A percentile compares a stretch with the other conserved stretches of the same genome.
These are phyloP conservation scores for Cyclocybe aegerita DNA, from an alignment of 768 basidiomycete species.

Conservation along the genomic window DNA sequence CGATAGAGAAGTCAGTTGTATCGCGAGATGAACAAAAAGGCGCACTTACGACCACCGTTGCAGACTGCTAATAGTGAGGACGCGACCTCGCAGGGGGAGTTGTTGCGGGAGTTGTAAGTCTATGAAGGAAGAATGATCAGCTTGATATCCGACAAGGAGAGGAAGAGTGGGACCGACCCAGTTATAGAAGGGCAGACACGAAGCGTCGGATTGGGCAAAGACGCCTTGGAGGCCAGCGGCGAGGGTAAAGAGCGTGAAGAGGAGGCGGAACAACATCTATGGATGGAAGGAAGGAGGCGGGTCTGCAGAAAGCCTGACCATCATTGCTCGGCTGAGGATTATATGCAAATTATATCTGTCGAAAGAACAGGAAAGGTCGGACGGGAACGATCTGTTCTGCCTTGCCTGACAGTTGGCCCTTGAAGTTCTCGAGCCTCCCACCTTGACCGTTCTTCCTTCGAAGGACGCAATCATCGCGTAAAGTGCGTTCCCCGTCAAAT, in stretches of 20 bases:
- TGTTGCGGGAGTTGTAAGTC: slow-evolving; percentile 44
- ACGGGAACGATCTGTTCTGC: slow-evolving; percentile 21
- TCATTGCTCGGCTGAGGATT: slow-evolving; percentile 3
- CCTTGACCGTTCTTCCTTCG: slow-evolving; percentile 19
- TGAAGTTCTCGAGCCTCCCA: slow-evolving; percentile 17
- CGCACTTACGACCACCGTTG: slow-evolving; percentile 36
- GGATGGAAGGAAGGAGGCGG: slow-evolving; percentile 7
- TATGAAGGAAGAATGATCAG: slow-evolving; percentile 12
- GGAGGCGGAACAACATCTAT: slow-evolving; percentile 22
- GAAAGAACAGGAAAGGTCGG: slow-evolving; percentile 7
- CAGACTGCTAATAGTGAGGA: slow-evolving; percentile 44
- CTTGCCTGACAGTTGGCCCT: slow-evolving; percentile 29
- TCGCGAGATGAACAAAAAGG: neutral
- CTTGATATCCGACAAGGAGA: neutral
- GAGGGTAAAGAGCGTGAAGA: slow-evolving; percentile 21
- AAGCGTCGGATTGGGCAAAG: slow-evolving; percentile 36
- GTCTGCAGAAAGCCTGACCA: slow-evolving; percentile 14
- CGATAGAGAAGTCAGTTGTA: neutral
- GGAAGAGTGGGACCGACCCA: slow-evolving; percentile 30
- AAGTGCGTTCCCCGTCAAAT: slow-evolving; percentile 14
- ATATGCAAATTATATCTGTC: slow-evolving; percentile 2
- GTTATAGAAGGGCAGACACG: slow-evolving; percentile 38
- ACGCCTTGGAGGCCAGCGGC: slow-evolving; percentile 16
- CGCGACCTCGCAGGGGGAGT: slow-evolving; percentile 47
- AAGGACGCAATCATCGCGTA: slow-evolving; percentile 22